These are phyloP conservation scores for Ziziphus jujuba DNA, from an alignment of 306 rosid species.

Conservation along the genomic window DNA sequence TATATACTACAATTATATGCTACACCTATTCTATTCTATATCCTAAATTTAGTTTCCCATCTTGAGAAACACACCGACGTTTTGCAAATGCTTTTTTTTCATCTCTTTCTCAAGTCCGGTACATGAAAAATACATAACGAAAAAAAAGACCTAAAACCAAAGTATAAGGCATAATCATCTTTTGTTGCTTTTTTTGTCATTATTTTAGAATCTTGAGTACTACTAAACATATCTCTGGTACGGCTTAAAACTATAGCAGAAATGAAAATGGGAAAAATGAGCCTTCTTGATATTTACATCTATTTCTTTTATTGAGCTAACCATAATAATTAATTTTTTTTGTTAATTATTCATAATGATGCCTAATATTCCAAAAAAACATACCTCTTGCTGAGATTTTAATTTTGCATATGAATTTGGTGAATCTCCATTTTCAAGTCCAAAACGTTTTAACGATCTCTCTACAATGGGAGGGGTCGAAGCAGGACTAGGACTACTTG, in stretches of 20 bases:
- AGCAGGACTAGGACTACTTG: constrained; percentile 57
- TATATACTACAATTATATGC: no score
- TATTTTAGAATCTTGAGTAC: neutral
- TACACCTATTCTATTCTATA: constrained; percentile 14
- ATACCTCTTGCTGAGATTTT: constrained; percentile 54
- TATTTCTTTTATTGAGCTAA: no score
- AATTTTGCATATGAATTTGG: constrained; percentile 48
- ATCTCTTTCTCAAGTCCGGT: neutral
- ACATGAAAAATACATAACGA: neutral
- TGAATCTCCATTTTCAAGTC: constrained; percentile 42
- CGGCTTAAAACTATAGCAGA: neutral
- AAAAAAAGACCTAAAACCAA: neutral
- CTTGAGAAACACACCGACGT: constrained; percentile 26
- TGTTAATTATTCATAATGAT: neutral
- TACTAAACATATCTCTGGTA: neutral
- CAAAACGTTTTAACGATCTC: constrained; percentile 42
- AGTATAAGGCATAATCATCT: no score
- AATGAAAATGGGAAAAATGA: neutral
- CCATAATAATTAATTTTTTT: no score
- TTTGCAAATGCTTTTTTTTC: constrained; percentile 8
- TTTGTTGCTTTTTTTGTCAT: no score
- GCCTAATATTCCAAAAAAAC: neutral
- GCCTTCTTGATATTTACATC: neutral
- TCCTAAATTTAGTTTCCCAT: constrained; percentile 34
- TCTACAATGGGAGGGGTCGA: constrained; percentile 67